Evolutionary conservation across 495 filamentous ascomycete genomes (phyloP), one percentile per base, ranked within the genome.

Genomic region (Cairneyella variabilis): DNA sequence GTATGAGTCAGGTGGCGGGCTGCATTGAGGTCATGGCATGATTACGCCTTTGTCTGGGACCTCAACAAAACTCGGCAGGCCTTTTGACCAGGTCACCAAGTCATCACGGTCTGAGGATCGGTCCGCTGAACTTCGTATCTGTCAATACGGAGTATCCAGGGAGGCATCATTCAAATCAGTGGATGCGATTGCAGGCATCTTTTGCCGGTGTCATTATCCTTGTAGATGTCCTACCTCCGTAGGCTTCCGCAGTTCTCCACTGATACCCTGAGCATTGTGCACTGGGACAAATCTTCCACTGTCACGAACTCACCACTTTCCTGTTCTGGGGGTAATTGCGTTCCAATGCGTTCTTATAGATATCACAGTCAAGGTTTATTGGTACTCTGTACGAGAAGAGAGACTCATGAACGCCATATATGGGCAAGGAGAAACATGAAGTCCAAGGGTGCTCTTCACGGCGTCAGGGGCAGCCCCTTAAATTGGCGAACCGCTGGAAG

Each of bases 391-490:
- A 8, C 30, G 8, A 8, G 30, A 34, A 8, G 8, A 8, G 30
- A 34, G 30, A 8, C 30, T 8, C 30, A 34, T 14, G 30, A 36
- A 23, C 11, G 28, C 14, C 23, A 23, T n/a, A 12, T 26, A 40
- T 36, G 41, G 55, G 55, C 53, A 58, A 20, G 55, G 48, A 48
- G 37, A 58, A 42, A 58, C 55, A 58, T 47, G 17, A 41, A 49
- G 36, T 22, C 9, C 25, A 25, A 34, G 17, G n/a, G 16, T 14
- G 40, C 39, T 53, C 28, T 20, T 25, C 22, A 30, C 18, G 34
- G 22, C 3, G 30, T 44, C 42, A 53, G 43, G 51, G 52, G 32
- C 30, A 42, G 18, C 16, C 49, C 22, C 34, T 43, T 8, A 45
- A 49, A 20, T 49, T 40, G 46, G 46, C 51, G 32, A 54, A 37